Evolutionary conservation across 305 asterid species (phyloP).

Genomic region (Fraxinus nigra): DNA sequence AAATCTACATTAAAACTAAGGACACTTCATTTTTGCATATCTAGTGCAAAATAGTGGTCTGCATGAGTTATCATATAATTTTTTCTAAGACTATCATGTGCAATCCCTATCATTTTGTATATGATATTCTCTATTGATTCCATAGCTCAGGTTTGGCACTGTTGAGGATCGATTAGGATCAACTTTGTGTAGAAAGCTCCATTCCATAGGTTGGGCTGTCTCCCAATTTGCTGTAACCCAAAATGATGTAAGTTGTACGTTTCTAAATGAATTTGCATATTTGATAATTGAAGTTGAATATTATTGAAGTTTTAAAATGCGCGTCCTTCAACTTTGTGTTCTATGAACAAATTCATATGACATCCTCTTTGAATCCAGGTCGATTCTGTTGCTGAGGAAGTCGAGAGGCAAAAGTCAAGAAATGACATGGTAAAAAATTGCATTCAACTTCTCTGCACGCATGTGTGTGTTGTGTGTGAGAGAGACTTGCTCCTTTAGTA

Average conservation of each 20-base stretch:
- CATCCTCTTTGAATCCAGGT: conserved; percentile 41
- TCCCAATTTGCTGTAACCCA: conserved; percentile 55
- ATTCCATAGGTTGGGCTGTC: conserved; percentile 76
- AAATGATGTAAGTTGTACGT: conserved; percentile 60
- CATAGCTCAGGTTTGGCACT: conserved; percentile 96
- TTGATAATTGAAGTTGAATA: not conserved
- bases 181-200: conserved; percentile 59
- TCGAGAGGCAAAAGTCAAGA: conserved; percentile 62
- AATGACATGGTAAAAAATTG: conserved; percentile 68
- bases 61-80: not conserved
- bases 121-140: conserved; percentile 44
- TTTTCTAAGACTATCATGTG: conserved; percentile 8
- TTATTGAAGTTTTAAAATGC: not conserved
- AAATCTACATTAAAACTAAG: conserved; percentile 1
- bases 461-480: not conserved
- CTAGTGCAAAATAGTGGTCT: not conserved
- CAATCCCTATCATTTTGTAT: conserved; percentile 33
- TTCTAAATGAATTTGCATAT: not conserved
- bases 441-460: not conserved
- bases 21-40: conserved; percentile 17
- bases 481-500: not conserved
- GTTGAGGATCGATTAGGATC: conserved; percentile 73
- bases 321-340: not conserved
- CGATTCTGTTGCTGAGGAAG: conserved; percentile 87
- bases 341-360: not conserved